These are phyloP conservation scores for Carex scoparia DNA, from an alignment of 176 grass and related monocot species.

Conservation along the genomic window DNA sequence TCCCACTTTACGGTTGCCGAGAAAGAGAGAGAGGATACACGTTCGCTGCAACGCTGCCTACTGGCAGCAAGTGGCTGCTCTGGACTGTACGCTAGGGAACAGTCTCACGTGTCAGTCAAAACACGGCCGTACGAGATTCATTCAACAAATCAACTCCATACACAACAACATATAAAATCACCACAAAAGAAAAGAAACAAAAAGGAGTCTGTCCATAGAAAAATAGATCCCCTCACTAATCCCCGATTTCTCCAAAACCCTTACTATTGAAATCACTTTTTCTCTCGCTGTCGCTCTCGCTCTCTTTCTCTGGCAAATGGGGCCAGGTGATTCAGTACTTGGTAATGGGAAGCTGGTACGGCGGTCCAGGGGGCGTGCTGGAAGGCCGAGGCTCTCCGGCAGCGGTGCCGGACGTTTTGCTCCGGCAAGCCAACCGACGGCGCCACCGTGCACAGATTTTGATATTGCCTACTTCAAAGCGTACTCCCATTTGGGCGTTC, in stretches of 20 bases:
- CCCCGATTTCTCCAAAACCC: not conserved
- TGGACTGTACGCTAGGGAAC: not conserved
- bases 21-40: too few relatives aligned
- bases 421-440: conserved; percentile 12
- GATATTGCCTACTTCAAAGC: conserved; percentile 90
- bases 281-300: not conserved
- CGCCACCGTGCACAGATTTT: conserved; percentile 76
- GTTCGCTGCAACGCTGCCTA: not conserved
- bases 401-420: conserved; percentile 13
- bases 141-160: not conserved
- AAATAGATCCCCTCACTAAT: not conserved
- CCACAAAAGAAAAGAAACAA: not conserved
- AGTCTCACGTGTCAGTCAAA: not conserved
- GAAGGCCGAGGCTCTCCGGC: conserved; percentile 14
- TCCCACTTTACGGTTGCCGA: too few relatives aligned
- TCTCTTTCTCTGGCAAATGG: conserved; percentile 37
- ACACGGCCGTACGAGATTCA: not conserved
- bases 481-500: conserved; percentile 77
- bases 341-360: conserved; percentile 47
- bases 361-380: conserved; percentile 47
- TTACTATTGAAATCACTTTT: not conserved
- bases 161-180: not conserved
- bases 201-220: not conserved
- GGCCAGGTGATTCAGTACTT: conserved; percentile 28
- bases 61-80: not conserved